These are phyloP conservation scores for Taiozyma sp. DNA, from an alignment of 1,139 yeast species.

Conservation along the genomic window DNA sequence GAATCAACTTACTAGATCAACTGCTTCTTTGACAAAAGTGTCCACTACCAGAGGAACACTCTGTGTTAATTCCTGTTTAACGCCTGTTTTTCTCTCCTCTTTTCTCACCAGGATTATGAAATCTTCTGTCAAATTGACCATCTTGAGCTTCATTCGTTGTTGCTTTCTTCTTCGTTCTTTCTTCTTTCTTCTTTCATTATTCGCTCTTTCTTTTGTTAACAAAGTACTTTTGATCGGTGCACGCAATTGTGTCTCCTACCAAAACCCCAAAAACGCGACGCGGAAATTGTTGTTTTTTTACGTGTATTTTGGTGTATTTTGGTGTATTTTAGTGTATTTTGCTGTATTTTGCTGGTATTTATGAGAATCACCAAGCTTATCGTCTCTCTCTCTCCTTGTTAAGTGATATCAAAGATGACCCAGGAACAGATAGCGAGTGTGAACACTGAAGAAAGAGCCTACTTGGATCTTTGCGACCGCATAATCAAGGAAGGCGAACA, in stretches of 20 bases:
- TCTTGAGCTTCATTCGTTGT: constrained; percentile 15
- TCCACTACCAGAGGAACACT: constrained; percentile 32
- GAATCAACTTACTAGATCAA: constrained; percentile 32
- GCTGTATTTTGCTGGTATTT: no score
- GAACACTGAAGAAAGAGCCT: constrained; percentile 71
- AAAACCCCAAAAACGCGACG: background rate
- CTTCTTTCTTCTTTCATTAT: no score
- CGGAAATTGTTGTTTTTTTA: background rate
- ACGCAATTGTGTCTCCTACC: background rate
- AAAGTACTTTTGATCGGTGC: background rate
- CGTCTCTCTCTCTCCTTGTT: no score
- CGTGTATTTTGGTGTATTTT: no score
- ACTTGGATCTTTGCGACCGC: constrained; percentile 70
- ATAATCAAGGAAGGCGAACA: constrained; percentile 83
- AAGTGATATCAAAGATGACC: constrained; percentile 5
- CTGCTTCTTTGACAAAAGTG: constrained; percentile 46
- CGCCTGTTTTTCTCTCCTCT: constrained; percentile 26
- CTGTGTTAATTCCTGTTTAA: constrained; percentile 1
- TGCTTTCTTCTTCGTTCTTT: background rate
- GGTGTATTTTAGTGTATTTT: no score
- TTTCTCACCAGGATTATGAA: constrained; percentile 45
- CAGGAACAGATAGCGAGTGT: constrained; percentile 6
- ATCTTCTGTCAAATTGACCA: constrained; percentile 50
- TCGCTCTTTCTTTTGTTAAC: no score
- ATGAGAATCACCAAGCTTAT: no score